Evolutionary conservation across 1,284 basidiomycete genomes (phyloP).

Genomic region (Pseudomicrostroma phylloplanum): DNA sequence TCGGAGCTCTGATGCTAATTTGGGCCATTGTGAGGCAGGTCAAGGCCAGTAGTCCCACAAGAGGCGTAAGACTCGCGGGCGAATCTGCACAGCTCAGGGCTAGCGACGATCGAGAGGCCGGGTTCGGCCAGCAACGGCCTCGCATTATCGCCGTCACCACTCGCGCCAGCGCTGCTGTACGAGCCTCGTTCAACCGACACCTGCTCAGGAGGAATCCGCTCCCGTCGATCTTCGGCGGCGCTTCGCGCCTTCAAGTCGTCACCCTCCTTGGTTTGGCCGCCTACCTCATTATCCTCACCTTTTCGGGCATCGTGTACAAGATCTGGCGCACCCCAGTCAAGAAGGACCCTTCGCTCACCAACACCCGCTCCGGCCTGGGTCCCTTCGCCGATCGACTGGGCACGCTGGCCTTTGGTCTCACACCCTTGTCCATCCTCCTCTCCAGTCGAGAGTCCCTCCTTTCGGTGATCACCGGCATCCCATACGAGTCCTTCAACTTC

Average conservation of each 20-base stretch:
- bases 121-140: background rate
- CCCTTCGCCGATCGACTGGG: constrained; percentile 20
- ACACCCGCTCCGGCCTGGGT: constrained; percentile 17
- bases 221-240: constrained; percentile 13
- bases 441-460: constrained; percentile 17
- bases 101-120: background rate
- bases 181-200: background rate
- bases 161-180: background rate
- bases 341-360: constrained; percentile 14
- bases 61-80: no score
- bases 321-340: constrained; percentile 21
- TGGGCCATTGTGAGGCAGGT: constrained; percentile 5
- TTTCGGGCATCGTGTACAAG: constrained; percentile 15
- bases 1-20: constrained; percentile 11
- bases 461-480: constrained; percentile 19
- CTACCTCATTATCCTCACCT: constrained; percentile 17
- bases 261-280: constrained; percentile 13
- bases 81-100: background rate
- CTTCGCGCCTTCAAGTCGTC: constrained; percentile 16
- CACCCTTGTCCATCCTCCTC: constrained; percentile 18
- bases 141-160: constrained; percentile 1
- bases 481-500: constrained; percentile 27
- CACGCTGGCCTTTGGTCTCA: constrained; percentile 19
- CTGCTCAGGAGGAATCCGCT: constrained; percentile 8
- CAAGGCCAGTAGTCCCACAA: background rate